Conservation (phyloP, 148 eudicot genomes). For the Cornus suecica region DNA sequence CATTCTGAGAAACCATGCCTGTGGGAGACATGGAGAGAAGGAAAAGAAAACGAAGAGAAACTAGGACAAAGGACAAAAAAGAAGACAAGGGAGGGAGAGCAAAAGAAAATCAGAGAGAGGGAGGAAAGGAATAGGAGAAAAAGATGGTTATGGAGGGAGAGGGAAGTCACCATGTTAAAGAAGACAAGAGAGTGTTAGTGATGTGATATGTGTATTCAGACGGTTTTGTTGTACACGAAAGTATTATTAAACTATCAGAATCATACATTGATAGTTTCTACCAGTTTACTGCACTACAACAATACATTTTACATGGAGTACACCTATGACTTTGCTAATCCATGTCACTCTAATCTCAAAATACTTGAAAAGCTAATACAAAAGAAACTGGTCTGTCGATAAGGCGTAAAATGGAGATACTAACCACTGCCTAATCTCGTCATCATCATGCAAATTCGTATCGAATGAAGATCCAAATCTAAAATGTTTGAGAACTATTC, state of each 20-base stretch:
- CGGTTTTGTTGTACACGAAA: not conserved
- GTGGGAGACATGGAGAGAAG: too few species aligned
- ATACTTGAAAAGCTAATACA: not conserved
- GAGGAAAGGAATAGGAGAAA: too few species aligned
- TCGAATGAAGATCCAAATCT: not conserved
- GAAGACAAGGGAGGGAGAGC: too few species aligned
- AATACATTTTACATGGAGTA: not conserved
- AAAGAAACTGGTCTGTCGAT: not conserved
- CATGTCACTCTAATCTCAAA: not conserved
- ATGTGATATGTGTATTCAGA: too few species aligned
- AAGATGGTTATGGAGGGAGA: too few species aligned
- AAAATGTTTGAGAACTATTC: not conserved
- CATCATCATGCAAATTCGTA: not conserved
- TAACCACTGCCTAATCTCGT: not conserved
- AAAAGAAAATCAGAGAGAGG: too few species aligned
- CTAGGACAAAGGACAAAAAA: too few species aligned
- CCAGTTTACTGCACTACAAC: not conserved
- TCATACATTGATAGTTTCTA: not conserved
- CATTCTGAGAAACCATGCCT: too few species aligned
- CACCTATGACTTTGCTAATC: not conserved
- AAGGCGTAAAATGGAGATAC: not conserved
- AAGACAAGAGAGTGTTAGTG: too few species aligned
- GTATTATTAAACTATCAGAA: not conserved
- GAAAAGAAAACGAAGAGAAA: too few species aligned
- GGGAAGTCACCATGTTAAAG: too few species aligned